Conservation (phyloP, 257 asterid species). For the Solanum bulbocastanum region DNA sequence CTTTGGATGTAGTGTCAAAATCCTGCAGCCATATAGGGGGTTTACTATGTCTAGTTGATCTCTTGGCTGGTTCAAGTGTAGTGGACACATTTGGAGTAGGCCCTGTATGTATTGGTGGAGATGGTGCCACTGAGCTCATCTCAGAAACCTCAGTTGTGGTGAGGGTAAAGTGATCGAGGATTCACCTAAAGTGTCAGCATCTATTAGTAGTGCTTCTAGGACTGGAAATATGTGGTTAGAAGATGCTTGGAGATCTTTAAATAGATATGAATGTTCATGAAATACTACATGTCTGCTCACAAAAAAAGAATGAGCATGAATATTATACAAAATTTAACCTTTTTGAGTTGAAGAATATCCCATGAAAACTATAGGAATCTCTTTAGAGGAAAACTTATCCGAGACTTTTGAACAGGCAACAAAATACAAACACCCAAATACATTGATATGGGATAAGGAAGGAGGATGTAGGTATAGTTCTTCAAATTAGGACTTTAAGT, state of each 20-base stretch:
- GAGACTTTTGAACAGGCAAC: not conserved
- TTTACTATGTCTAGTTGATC: too few species aligned
- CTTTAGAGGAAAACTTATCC: too few species aligned
- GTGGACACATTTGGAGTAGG: not conserved
- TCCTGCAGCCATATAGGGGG: not conserved
- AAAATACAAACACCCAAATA: not conserved
- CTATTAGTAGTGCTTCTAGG: too few species aligned
- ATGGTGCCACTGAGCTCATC: too few species aligned
- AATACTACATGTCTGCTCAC: not conserved
- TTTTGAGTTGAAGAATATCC: not conserved
- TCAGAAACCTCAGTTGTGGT: too few species aligned
- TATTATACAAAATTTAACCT: not conserved
- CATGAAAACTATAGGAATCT: fast-evolving
- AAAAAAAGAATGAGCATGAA: not conserved
- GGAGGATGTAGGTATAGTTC: not conserved
- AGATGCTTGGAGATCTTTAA: not conserved
- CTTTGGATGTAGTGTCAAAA: not conserved
- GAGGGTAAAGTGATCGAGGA: too few species aligned
- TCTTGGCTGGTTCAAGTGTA: not conserved
- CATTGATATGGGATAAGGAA: not conserved
- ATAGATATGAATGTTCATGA: not conserved
- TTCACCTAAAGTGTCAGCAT: too few species aligned
- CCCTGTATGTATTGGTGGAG: too few species aligned
- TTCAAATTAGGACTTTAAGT: not conserved
- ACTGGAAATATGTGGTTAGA: not conserved